A percentile compares a stretch with the other conserved stretches of the same genome.
These are phyloP conservation scores for Gossypium anomalum DNA, from an alignment of 345 rosid genomes.

Conservation along the genomic window DNA sequence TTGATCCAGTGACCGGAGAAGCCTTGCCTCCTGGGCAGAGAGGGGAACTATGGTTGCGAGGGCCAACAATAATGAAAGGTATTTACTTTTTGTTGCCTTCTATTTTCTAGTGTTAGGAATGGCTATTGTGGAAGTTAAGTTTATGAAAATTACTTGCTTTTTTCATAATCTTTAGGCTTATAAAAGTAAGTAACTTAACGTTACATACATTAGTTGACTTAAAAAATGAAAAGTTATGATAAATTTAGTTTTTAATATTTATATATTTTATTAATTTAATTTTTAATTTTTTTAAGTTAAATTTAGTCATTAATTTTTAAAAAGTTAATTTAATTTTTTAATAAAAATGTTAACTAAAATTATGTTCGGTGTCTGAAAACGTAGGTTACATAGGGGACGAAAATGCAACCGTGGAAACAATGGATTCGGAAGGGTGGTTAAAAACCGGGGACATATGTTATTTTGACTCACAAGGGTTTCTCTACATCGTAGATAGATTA, in stretches of 20 bases:
- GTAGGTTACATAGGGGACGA: conserved; percentile 81
- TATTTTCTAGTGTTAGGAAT: neutral
- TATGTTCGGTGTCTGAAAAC: too few species aligned
- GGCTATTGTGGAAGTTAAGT: neutral
- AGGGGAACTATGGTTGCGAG: conserved; percentile 86
- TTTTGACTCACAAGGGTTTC: conserved; percentile 33
- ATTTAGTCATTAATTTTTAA: too few species aligned
- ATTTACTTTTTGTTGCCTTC: neutral
- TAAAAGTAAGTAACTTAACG: neutral
- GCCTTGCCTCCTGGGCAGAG: conserved; percentile 63
- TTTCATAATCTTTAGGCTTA: neutral
- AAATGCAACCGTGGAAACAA: conserved; percentile 74
- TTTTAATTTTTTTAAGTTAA: too few species aligned
- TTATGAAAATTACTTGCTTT: neutral
- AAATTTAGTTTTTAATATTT: too few species aligned
- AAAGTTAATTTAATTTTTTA: too few species aligned
- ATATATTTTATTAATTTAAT: too few species aligned
- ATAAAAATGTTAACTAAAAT: too few species aligned
- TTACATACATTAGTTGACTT: too few species aligned
- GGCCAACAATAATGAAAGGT: conserved; percentile 83
- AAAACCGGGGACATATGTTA: conserved; percentile 92
- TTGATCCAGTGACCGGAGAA: conserved; percentile 67
- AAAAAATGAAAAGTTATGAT: too few species aligned
- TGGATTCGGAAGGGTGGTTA: conserved; percentile 81
- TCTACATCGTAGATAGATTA: conserved; percentile 62